Evolutionary conservation across 2,329 filamentous ascomycete genomes (phyloP).

Genomic region (Pseudogymnoascus sp.): DNA sequence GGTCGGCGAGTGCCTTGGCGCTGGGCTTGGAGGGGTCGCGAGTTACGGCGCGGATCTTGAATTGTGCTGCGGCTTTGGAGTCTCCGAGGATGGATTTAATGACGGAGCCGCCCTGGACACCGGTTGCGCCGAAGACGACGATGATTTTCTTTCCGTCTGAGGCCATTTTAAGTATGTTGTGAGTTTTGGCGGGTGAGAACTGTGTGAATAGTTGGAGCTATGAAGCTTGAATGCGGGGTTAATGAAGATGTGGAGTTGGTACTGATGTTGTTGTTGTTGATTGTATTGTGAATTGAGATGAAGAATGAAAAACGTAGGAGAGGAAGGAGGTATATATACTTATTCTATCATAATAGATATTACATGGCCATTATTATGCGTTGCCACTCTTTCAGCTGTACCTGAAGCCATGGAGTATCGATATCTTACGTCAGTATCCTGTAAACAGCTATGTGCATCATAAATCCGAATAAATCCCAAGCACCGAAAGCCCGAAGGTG

Average conservation of each 20-base stretch:
- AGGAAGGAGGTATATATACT: not conserved
- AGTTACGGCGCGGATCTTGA: conserved; percentile 41
- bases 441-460: not conserved
- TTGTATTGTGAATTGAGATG: not conserved
- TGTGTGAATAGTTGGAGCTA: not conserved
- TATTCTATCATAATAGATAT: not conserved
- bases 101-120: conserved; percentile 46
- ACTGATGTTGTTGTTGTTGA: not conserved
- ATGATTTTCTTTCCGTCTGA: conserved; percentile 31
- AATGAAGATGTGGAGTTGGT: not conserved
- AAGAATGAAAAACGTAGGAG: not conserved
- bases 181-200: not conserved
- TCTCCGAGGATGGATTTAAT: conserved; percentile 42
- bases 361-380: not conserved
- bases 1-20: conserved; percentile 33
- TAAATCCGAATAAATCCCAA: not conserved
- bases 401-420: not conserved
- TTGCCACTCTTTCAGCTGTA: not conserved
- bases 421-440: not conserved
- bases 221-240: not conserved
- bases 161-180: not conserved
- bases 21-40: conserved; percentile 36
- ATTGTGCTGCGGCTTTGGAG: conserved; percentile 33
- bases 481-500: not conserved
- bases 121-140: conserved; percentile 41